Percentiles rank a stretch among this genome's conserved stretches.
phyloP scores from a whole-genome alignment of 78 protist genomes.

The Dictyostelium citrinum region DNA sequence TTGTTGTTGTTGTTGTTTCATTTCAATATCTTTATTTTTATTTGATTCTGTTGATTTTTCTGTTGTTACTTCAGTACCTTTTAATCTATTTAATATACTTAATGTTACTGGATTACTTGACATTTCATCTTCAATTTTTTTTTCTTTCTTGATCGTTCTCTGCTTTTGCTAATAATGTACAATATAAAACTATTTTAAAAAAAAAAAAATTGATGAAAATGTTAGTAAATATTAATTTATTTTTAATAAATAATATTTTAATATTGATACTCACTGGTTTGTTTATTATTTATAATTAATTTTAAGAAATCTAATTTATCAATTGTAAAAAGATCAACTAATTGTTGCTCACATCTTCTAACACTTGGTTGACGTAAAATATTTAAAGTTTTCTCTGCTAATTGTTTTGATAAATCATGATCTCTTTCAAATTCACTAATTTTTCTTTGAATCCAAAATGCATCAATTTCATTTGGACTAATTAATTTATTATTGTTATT shows the following conservation, averaged over 20 bases:
- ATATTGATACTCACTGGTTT: constrained; percentile 37
- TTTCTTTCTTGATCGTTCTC: constrained; percentile 82
- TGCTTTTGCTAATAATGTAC: constrained; percentile 85
- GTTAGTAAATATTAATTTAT: neutral
- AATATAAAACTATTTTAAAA: constrained; percentile 82
- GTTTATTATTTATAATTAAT: constrained; percentile 53
- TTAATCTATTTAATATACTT: constrained; percentile 50
- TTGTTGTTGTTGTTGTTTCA: constrained; percentile 1
- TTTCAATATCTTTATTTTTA: neutral
- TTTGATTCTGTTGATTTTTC: neutral
- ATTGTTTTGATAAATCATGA: constrained; percentile 66
- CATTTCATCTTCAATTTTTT: constrained; percentile 86
- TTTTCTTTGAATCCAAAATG: constrained; percentile 90
- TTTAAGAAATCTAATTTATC: constrained; percentile 90
- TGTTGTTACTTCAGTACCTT: constrained; percentile 38
- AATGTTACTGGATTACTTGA: constrained; percentile 28
- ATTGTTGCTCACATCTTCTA: constrained; percentile 86
- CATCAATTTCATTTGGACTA: constrained; percentile 74
- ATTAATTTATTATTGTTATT: neutral
- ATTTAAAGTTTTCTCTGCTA: constrained; percentile 62
- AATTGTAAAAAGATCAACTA: constrained; percentile 87
- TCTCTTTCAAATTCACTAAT: constrained; percentile 72
- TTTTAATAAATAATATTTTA: too few relatives aligned
- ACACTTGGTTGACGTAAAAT: constrained; percentile 25
- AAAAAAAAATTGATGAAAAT: neutral